phyloP scores from a whole-genome alignment of 371 early-diverging fungal species.

The Apophysomyces trapeziformis region DNA sequence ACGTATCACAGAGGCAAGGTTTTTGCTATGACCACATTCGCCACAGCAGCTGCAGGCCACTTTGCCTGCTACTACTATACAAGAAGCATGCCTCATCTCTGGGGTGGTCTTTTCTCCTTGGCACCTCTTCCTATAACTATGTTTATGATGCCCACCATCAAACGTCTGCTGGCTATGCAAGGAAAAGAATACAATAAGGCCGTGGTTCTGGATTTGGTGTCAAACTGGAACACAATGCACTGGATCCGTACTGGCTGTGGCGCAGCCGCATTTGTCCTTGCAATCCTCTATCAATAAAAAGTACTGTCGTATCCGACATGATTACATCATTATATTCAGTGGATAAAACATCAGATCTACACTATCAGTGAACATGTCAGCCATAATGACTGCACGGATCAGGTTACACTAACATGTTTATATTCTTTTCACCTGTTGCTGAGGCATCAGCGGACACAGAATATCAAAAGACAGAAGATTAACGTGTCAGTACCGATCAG shows the following conservation, averaged over 20 bases:
- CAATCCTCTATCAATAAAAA: not conserved
- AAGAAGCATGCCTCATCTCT: not conserved
- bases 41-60: conserved; percentile 10
- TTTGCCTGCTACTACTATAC: conserved; percentile 16
- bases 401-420: too few species aligned
- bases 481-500: too few species aligned
- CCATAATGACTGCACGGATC: too few species aligned
- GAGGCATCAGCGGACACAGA: too few species aligned
- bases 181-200: too few species aligned
- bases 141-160: conserved; percentile 15
- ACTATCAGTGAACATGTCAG: too few species aligned
- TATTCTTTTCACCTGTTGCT: too few species aligned
- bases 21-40: conserved; percentile 4
- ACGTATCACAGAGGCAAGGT: conserved; percentile 5
- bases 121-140: conserved; percentile 12
- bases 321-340: too few species aligned
- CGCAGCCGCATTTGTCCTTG: conserved; percentile 8
- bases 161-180: not conserved
- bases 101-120: conserved; percentile 7
- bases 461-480: too few species aligned
- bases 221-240: conserved; percentile 18
- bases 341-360: too few species aligned
- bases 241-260: conserved; percentile 8
- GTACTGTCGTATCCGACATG: too few species aligned
- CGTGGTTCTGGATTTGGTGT: not conserved